Evolutionary conservation across 441 rosid species (phyloP), one percentile per base, ranked within the genome.

Genomic region (Biscutella auriculata): DNA sequence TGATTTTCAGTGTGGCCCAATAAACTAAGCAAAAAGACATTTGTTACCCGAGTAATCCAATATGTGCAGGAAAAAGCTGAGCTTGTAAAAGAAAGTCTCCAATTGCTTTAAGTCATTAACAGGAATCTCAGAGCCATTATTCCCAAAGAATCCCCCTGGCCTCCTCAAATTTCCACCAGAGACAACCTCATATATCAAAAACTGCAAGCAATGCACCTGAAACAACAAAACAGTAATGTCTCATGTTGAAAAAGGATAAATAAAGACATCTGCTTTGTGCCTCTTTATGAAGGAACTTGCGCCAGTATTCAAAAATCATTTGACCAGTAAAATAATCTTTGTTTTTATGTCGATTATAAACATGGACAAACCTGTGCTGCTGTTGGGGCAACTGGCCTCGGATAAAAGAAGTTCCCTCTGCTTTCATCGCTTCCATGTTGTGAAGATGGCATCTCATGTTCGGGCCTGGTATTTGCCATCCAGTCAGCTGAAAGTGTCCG

Each of bases 401-500:
- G 99, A 76, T 82, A 87, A 77, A 93, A 86, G 71, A 94, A 80
- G 77, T 65, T 85, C 33, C 65, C 87, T 71, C 65, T 80, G 71
- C 91, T 85, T 68, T 87, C 95, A 37, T 90, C 99, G 62, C 82
- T 81, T 71, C 95, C 91, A 53, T 76, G 88, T 47, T 80, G 88
- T 49, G 74, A 65, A 60, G 91, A 76, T 25, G 82, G 99, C 69
- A 78, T 65, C 40, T 87, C 95, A 45, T 83, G 65, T 66, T 90
- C 97, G 8, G 97, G 75, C 79, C 78, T 87, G 34, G 92, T 84
- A 69, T 90, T 94, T 71, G 99, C 97, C 99, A 94, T 89, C 99
- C 99, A 94, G 74, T 94, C 99, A 34, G 99, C 99, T 40, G 99
- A 90, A 72, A 94, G 97, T 53, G 99, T 94, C 75, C 99, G 82